These are phyloP conservation scores for Apodospora peruviana DNA, from an alignment of 495 filamentous ascomycete species.

Conservation along the genomic window DNA sequence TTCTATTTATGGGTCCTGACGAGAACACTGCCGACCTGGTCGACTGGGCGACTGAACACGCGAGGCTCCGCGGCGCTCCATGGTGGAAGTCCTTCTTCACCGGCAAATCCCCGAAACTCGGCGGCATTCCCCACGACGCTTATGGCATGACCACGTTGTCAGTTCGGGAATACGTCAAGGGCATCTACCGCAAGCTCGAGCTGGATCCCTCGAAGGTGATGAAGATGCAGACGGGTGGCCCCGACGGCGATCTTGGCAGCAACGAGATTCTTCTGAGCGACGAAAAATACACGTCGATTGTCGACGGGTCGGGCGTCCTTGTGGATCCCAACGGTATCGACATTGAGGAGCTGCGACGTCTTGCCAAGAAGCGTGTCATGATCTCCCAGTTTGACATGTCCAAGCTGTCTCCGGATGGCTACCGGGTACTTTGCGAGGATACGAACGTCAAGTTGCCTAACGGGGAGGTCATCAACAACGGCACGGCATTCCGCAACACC, in stretches of 20 bases:
- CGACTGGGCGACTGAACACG: slow-evolving; percentile 96
- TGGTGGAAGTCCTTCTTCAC: slow-evolving; percentile 99
- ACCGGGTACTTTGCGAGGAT: slow-evolving; percentile 90
- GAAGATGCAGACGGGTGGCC: slow-evolving; percentile 97
- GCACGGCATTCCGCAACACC: slow-evolving; percentile 92
- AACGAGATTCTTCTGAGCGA: slow-evolving; percentile 96
- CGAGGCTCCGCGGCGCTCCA: slow-evolving; percentile 76
- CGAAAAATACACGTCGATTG: slow-evolving; percentile 88
- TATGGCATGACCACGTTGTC: slow-evolving; percentile 99
- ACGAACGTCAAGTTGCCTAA: slow-evolving; percentile 76
- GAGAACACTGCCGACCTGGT: slow-evolving; percentile 98
- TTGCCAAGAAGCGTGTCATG: slow-evolving; percentile 85
- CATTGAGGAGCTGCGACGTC: slow-evolving; percentile 71
- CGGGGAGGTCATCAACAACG: slow-evolving; percentile 83
- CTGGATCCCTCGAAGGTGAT: slow-evolving; percentile 74
- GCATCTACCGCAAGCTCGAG: slow-evolving; percentile 92
- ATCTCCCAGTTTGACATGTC: slow-evolving; percentile 79
- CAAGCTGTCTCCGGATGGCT: slow-evolving; percentile 83
- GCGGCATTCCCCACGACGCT: slow-evolving; percentile 89
- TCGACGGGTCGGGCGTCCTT: slow-evolving; percentile 92
- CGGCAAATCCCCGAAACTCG: slow-evolving; percentile 90
- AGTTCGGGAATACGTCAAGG: slow-evolving; percentile 89
- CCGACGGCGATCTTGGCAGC: slow-evolving; percentile 92
- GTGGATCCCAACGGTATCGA: slow-evolving; percentile 88
- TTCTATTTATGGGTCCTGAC: slow-evolving; percentile 96